A percentile compares a stretch with the other conserved stretches of the same genome.
Conservation (phyloP, 1,284 basidiomycete genomes). For the Trichosporon ovoides region DNA sequence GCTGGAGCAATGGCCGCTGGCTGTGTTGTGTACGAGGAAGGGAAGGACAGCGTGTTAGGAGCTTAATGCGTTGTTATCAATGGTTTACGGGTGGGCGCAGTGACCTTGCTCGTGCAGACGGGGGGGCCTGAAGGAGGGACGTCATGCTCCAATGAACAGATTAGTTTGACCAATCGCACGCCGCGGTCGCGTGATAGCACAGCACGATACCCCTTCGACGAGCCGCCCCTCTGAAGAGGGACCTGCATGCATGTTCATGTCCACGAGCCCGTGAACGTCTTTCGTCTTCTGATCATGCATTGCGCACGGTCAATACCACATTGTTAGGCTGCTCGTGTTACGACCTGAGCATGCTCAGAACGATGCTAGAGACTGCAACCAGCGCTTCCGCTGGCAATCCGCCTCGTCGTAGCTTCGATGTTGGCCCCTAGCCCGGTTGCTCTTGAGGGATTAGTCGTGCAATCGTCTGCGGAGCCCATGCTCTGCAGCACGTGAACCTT, state of each 20-base stretch:
- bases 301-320: background rate
- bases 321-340: background rate
- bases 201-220: background rate
- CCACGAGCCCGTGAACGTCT: background rate
- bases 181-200: background rate
- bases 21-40: background rate
- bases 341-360: background rate
- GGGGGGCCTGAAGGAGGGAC: background rate
- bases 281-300: background rate
- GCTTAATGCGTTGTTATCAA: background rate
- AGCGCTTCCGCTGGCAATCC: too few species aligned
- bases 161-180: background rate
- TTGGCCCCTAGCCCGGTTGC: too few species aligned
- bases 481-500: too few species aligned
- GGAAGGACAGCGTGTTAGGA: background rate
- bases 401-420: too few species aligned
- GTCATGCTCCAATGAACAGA: constrained; percentile 4
- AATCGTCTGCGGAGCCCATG: too few species aligned
- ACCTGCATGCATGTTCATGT: background rate
- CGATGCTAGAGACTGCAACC: too few species aligned
- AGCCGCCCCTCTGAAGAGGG: background rate
- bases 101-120: background rate
- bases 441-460: too few species aligned
- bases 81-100: background rate
- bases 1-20: background rate